phyloP scores from a whole-genome alignment of 768 basidiomycete genomes.

The Panus rudis region DNA sequence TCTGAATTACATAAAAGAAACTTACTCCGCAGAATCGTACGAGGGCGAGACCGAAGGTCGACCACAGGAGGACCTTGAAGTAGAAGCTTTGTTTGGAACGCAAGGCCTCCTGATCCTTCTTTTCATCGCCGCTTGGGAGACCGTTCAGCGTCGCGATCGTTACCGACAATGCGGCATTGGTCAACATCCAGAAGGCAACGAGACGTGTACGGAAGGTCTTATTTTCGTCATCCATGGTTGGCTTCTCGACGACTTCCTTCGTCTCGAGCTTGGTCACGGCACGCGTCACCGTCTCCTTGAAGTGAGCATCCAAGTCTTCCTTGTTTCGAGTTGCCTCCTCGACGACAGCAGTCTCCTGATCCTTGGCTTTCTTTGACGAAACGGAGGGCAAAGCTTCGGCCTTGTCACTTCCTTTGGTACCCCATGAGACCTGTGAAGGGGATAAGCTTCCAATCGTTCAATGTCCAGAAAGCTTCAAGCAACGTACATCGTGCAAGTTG shows the following conservation, averaged over 20 bases:
- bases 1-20: conserved; percentile 10
- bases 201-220: conserved; percentile 90
- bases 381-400: conserved; percentile 87
- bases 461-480: not conserved
- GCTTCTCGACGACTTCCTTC: conserved; percentile 66
- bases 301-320: conserved; percentile 84
- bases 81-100: conserved; percentile 48
- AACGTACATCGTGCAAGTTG: conserved; percentile 80
- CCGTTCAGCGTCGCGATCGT: conserved; percentile 74
- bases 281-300: conserved; percentile 87
- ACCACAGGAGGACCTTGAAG: conserved; percentile 73
- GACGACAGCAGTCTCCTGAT: conserved; percentile 67
- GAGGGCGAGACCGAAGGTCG: conserved; percentile 66
- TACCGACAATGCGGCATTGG: conserved; percentile 63
- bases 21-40: conserved; percentile 74
- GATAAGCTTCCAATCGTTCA: not conserved
- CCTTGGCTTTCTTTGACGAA: conserved; percentile 76
- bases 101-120: conserved; percentile 34
- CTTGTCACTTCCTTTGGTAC: conserved; percentile 93
- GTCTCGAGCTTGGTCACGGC: conserved; percentile 70
- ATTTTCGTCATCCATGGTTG: conserved; percentile 84
- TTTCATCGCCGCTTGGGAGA: conserved; percentile 33
- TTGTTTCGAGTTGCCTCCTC: conserved; percentile 79
- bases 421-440: conserved; percentile 70
- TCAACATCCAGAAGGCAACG: conserved; percentile 75